Base-by-base conservation (phyloP, 129 eudicot genomes). In the Pulicaria dysenterica region DNA sequence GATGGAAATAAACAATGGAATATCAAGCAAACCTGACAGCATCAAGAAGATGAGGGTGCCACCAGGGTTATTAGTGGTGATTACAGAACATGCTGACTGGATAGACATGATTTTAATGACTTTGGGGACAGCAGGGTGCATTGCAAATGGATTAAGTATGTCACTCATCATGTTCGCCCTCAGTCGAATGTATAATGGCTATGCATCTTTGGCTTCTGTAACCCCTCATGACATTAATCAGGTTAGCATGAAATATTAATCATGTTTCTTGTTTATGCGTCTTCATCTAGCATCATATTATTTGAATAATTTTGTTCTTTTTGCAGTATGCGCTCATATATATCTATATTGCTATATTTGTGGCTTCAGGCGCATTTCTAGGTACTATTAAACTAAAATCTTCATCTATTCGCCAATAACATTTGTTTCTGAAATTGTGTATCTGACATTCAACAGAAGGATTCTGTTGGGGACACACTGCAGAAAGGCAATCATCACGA, bases 361-460 rank as follows among this genome's bases (percentile, higher is more conserved):
- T 78, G 71, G 89, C 84, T 63, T 55, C 79, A 15, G 82, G 84
- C 36, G 81, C 86, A 14, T 85, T 81, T 69, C 61, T 85, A 49
- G 82, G 89, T 85, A 81, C 31, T 7, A 47, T 66, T 6, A 34
- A 0, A 37, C 62, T 61, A 6, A 37, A 38, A 15, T 60, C 60
- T 62, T 16, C 58, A 14, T 72, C 38, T 46, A 13, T 45, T 45
- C 5, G 14, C 58, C n/a, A n/a, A 59, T 12, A 24, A 24, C 45
- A 34, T 9, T 14, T 37, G 61, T 73, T 61, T 60, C 2, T 24
- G 31, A 24, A 24, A 24, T 24, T 24, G 31, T 24, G 31, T 24
- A 24, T 24, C 31, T n/a, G 64, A 69, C 7, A 31, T 63, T 58
- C 7, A 59, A 61, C 62, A 75, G 85, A 81, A 58, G 81, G 85